These are phyloP conservation scores for Alternaria tenuissima DNA, from an alignment of 2,329 filamentous ascomycete species.

Conservation along the genomic window DNA sequence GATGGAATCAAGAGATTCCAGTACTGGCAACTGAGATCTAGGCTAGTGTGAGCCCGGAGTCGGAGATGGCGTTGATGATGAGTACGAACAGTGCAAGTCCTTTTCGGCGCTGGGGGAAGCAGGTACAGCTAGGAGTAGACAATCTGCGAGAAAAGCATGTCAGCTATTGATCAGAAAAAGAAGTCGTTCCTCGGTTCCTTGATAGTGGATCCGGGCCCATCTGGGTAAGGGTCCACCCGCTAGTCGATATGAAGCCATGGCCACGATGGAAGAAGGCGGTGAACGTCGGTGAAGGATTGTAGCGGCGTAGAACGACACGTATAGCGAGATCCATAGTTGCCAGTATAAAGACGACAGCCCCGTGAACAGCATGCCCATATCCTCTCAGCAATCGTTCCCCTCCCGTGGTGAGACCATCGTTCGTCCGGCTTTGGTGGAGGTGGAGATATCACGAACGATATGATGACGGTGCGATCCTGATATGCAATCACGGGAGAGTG, in stretches of 20 bases:
- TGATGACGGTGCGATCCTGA: slow-evolving; percentile 12
- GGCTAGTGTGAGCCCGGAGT: slow-evolving; percentile 36
- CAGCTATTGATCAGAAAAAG: slow-evolving; percentile 17
- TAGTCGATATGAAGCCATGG: slow-evolving; percentile 1
- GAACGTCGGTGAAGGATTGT: not conserved
- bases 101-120: slow-evolving; percentile 22
- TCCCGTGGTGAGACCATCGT: slow-evolving; percentile 3
- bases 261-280: slow-evolving; percentile 1
- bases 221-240: slow-evolving; percentile 4
- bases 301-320: not conserved
- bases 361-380: not conserved
- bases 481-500: slow-evolving; percentile 26
- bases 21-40: slow-evolving; percentile 49
- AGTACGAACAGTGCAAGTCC: slow-evolving; percentile 34
- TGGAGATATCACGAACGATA: slow-evolving; percentile 9
- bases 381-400: not conserved
- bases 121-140: slow-evolving; percentile 28
- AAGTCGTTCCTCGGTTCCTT: not conserved
- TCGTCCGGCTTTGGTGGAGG: not conserved
- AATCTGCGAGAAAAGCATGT: slow-evolving; percentile 18
- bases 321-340: not conserved
- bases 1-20: slow-evolving; percentile 55
- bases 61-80: not conserved
- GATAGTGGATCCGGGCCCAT: slow-evolving; percentile 3
- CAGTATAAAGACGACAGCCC: not conserved